These are phyloP conservation scores for Yamadazyma dushanensis DNA, from an alignment of 1,139 yeast genomes.

Conservation along the genomic window DNA sequence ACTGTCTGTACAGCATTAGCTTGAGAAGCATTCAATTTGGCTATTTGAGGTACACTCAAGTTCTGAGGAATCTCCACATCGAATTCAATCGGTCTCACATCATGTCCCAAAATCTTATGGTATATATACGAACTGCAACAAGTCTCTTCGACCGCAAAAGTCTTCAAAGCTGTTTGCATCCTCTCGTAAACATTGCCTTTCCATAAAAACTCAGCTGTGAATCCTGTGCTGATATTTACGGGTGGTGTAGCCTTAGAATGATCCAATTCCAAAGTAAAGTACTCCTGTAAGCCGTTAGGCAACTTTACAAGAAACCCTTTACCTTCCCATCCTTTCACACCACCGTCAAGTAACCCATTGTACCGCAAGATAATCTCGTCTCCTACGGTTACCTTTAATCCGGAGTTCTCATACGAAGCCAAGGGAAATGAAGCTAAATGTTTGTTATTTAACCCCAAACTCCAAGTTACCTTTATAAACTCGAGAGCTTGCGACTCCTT, in stretches of 20 bases:
- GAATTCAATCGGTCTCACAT: conserved; percentile 63
- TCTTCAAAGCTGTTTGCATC: conserved; percentile 76
- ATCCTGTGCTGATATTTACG: conserved; percentile 62
- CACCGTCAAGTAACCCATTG: conserved; percentile 46
- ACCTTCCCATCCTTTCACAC: conserved; percentile 59
- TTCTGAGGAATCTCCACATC: conserved; percentile 59
- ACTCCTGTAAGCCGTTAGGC: conserved; percentile 69
- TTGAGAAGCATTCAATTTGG: conserved; percentile 77
- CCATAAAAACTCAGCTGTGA: conserved; percentile 90
- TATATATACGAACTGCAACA: conserved; percentile 78
- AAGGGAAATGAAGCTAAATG: conserved; percentile 71
- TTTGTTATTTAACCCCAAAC: conserved; percentile 61
- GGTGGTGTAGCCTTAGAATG: conserved; percentile 43
- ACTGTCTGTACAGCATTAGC: conserved; percentile 74
- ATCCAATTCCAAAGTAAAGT: conserved; percentile 69
- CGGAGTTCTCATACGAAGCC: conserved; percentile 65
- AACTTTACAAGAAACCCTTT: conserved; percentile 69
- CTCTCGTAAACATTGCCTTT: conserved; percentile 80
- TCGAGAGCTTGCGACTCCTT: conserved; percentile 81
- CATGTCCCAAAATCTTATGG: conserved; percentile 81
- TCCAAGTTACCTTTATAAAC: conserved; percentile 76
- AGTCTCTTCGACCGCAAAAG: conserved; percentile 69
- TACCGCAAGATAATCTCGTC: conserved; percentile 74
- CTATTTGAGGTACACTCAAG: conserved; percentile 65
- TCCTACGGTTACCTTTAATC: conserved; percentile 78